phyloP scores from a whole-genome alignment of 495 filamentous ascomycete genomes.

The Daldinia decipiens region DNA sequence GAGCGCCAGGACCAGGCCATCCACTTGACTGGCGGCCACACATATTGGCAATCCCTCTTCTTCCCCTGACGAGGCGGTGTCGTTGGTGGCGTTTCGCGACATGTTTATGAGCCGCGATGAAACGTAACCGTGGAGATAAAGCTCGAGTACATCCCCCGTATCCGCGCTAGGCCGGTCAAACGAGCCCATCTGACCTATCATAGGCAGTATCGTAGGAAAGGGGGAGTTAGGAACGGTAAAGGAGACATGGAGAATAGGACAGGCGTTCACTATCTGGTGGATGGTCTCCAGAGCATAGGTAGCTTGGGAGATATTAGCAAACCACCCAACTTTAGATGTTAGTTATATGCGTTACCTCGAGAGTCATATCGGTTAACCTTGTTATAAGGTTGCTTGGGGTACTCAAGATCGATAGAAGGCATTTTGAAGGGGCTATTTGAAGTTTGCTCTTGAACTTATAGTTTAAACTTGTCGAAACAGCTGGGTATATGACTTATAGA shows the following conservation, averaged over 20 bases:
- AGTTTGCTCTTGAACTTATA: not conserved
- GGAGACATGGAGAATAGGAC: constrained; percentile 83
- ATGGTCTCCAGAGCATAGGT: constrained; percentile 80
- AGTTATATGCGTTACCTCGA: constrained; percentile 62
- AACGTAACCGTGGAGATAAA: constrained; percentile 91
- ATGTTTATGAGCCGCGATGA: constrained; percentile 80
- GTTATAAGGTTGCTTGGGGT: constrained; percentile 72
- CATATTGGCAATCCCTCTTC: constrained; percentile 67
- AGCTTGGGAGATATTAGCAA: constrained; percentile 55
- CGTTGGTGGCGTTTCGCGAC: constrained; percentile 55
- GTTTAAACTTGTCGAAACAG: not conserved
- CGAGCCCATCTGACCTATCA: constrained; percentile 87
- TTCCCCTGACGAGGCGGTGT: constrained; percentile 49
- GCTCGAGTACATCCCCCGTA: constrained; percentile 73
- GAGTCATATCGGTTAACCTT: constrained; percentile 77
- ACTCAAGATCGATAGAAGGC: constrained; percentile 65
- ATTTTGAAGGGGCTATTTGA: constrained; percentile 49
- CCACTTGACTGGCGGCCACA: constrained; percentile 71
- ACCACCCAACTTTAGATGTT: not conserved
- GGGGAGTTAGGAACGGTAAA: constrained; percentile 73
- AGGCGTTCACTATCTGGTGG: constrained; percentile 81
- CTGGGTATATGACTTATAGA: not conserved
- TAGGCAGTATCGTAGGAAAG: constrained; percentile 77
- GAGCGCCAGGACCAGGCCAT: constrained; percentile 79
- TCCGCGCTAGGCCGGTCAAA: constrained; percentile 71